phyloP scores from a whole-genome alignment of 2,329 filamentous ascomycete genomes.

The Celoporthe dispersa region DNA sequence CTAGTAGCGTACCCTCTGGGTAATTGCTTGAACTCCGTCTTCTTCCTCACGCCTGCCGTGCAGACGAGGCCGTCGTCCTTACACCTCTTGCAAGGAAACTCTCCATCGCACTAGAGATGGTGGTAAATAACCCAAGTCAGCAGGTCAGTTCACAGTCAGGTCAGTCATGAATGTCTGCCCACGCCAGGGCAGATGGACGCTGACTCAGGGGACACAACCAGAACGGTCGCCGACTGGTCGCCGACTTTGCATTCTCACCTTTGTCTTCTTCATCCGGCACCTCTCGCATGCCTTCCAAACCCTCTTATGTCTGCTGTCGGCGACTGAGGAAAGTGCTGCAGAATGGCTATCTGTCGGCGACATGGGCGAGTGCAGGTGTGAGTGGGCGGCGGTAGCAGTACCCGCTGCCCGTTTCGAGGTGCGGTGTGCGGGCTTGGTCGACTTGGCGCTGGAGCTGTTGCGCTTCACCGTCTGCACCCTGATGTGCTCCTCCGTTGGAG shows the following conservation, averaged over 20 bases:
- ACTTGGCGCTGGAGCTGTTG: conserved; percentile 48
- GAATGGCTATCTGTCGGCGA: conserved; percentile 42
- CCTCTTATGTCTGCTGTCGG: conserved; percentile 63
- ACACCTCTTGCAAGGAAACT: conserved; percentile 69
- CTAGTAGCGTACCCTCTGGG: conserved; percentile 58
- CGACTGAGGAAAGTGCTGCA: conserved; percentile 41
- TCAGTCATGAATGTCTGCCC: neutral
- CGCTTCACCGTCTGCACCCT: conserved; percentile 45
- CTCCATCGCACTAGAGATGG: conserved; percentile 61
- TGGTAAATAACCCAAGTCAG: conserved; percentile 22
- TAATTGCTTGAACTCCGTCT: conserved; percentile 71
- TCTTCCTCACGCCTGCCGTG: conserved; percentile 66
- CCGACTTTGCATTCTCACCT: conserved; percentile 50
- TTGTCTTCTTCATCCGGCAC: conserved; percentile 72
- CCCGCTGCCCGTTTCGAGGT: conserved; percentile 56
- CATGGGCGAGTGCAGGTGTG: conserved; percentile 43
- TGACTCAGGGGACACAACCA: neutral
- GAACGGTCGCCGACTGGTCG: neutral
- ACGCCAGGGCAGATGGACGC: neutral
- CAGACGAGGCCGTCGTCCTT: conserved; percentile 69
- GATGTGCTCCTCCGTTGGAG: conserved; percentile 52
- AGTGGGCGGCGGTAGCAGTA: conserved; percentile 45
- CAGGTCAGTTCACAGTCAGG: neutral
- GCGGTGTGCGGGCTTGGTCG: conserved; percentile 55
- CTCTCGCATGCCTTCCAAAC: conserved; percentile 71